These are phyloP conservation scores for Umbelopsis isabellina DNA, from an alignment of 192 early-diverging fungal species.

Conservation along the genomic window DNA sequence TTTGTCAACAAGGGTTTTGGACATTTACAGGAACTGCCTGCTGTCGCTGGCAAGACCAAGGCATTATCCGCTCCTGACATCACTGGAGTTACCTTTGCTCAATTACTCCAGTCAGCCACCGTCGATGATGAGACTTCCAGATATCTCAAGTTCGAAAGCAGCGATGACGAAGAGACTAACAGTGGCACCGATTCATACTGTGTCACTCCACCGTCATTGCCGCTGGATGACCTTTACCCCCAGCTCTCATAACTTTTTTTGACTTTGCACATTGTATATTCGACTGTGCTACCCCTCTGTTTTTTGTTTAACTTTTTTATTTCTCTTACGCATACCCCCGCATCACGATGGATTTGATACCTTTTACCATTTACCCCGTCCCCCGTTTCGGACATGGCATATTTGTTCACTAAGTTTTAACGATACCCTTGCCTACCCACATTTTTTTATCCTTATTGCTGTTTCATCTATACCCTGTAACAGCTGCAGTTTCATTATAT, in stretches of 20 bases:
- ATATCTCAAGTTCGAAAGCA: constrained; percentile 17
- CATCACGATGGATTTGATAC: constrained; percentile 3
- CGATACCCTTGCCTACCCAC: constrained; percentile 16
- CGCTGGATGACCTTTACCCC: constrained; percentile 18
- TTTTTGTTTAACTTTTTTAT: not conserved
- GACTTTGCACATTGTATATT: constrained; percentile 2
- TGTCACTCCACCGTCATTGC: constrained; percentile 11
- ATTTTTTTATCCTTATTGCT: constrained; percentile 18
- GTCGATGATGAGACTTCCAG: constrained; percentile 17
- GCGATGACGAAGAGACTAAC: constrained; percentile 2
- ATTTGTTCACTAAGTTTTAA: not conserved
- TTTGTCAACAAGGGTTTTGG: constrained; percentile 2
- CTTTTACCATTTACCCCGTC: not conserved
- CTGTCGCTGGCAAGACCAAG: not conserved
- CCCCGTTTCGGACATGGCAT: constrained; percentile 4
- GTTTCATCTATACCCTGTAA: not conserved
- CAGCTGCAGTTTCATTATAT: not conserved
- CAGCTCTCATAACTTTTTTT: not conserved
- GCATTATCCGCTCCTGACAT: not conserved
- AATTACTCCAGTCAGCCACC: constrained; percentile 10
- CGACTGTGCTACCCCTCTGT: too few relatives aligned
- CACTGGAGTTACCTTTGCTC: not conserved
- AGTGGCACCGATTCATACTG: constrained; percentile 5
- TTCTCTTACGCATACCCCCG: not conserved
- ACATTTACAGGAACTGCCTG: not conserved